These are phyloP conservation scores for Thraustochytrium sp. DNA, from an alignment of 352 stramenopile species.

Conservation along the genomic window DNA sequence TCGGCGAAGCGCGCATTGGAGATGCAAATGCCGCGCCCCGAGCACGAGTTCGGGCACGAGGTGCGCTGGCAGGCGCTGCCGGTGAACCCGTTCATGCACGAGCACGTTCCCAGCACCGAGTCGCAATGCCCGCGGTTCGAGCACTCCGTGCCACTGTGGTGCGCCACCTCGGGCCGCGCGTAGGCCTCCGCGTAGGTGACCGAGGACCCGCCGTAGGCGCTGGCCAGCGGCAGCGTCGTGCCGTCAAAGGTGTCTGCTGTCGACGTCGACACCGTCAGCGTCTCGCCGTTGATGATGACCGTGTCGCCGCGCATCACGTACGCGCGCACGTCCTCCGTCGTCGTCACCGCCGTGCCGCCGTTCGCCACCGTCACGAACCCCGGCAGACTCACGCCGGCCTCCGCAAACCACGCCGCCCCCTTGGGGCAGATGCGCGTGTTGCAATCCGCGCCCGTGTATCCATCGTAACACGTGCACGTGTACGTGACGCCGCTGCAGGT, in stretches of 20 bases:
- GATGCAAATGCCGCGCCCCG: neutral
- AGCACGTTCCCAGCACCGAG: constrained; percentile 58
- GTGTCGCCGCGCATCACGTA: constrained; percentile 13
- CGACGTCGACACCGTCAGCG: constrained; percentile 11
- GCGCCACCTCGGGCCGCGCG: neutral
- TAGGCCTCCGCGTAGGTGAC: constrained; percentile 10
- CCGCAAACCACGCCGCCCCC: constrained; percentile 38
- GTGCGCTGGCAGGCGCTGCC: constrained; percentile 34
- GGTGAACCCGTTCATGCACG: constrained; percentile 62
- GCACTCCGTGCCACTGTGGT: constrained; percentile 63
- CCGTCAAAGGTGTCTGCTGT: constrained; percentile 27
- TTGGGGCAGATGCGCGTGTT: constrained; percentile 30
- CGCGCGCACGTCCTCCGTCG: constrained; percentile 8
- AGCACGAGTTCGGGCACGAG: constrained; percentile 37
- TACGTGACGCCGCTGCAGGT: constrained; percentile 47
- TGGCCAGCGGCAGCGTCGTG: constrained; percentile 2
- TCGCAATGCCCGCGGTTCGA: constrained; percentile 68
- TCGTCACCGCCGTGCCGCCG: constrained; percentile 1
- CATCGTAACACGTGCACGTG: constrained; percentile 79
- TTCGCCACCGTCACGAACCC: constrained; percentile 13
- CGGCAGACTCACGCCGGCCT: constrained; percentile 31
- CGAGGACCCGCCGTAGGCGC: neutral
- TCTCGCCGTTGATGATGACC: constrained; percentile 31
- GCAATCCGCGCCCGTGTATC: constrained; percentile 52
- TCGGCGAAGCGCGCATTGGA: constrained; percentile 4